Evolutionary conservation across 768 basidiomycete species (phyloP).

Genomic region (Podaxis sp.): DNA sequence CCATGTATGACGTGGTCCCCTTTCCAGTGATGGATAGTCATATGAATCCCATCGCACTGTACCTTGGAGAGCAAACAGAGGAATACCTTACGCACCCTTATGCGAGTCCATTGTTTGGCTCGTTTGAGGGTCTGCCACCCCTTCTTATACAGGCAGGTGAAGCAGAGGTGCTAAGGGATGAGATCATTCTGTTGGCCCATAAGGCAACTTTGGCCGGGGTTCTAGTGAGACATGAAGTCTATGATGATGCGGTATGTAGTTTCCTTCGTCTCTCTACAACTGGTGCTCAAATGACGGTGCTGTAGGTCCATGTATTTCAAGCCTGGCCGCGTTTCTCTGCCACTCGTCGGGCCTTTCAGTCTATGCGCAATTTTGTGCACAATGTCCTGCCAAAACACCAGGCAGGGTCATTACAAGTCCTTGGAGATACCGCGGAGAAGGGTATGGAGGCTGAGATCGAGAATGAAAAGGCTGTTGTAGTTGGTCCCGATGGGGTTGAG

Average conservation of each 20-base stretch:
- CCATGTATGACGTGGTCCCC: constrained; percentile 81
- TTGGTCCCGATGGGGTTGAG: constrained; percentile 73
- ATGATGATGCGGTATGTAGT: constrained; percentile 80
- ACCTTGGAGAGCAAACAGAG: constrained; percentile 80
- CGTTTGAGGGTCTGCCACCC: constrained; percentile 84
- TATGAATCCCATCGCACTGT: constrained; percentile 91
- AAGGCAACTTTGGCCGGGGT: constrained; percentile 90
- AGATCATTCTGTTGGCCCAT: constrained; percentile 87
- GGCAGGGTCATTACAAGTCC: constrained; percentile 46
- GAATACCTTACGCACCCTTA: constrained; percentile 94
- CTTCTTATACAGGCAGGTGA: constrained; percentile 91
- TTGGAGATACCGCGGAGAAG: constrained; percentile 56
- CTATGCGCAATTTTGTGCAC: constrained; percentile 70
- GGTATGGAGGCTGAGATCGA: constrained; percentile 70
- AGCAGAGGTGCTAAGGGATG: constrained; percentile 93
- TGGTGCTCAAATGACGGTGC: not conserved
- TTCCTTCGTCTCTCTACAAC: not conserved
- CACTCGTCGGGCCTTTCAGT: constrained; percentile 63
- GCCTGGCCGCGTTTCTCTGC: constrained; percentile 77
- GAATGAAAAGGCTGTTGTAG: constrained; percentile 63
- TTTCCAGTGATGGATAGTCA: constrained; percentile 75
- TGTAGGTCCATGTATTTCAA: constrained; percentile 89
- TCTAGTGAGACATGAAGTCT: constrained; percentile 82
- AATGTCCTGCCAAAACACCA: constrained; percentile 56
- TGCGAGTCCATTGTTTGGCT: constrained; percentile 91